Percentiles rank a stretch among this genome's conserved stretches.
Evolutionary conservation across 352 stramenopile genomes (phyloP).

Genomic region (Phytophthora melonis): DNA sequence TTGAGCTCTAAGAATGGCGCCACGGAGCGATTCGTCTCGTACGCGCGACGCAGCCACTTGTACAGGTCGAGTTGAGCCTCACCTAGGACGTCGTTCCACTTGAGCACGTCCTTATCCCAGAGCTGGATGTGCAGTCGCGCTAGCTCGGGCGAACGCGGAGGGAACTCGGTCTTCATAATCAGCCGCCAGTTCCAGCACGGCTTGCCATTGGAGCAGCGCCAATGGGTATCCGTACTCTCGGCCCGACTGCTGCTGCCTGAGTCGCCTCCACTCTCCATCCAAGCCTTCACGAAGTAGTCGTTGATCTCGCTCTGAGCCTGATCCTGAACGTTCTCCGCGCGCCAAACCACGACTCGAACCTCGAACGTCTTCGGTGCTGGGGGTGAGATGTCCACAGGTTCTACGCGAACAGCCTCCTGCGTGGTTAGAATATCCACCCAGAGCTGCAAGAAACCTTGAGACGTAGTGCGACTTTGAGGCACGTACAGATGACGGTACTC

Average conservation of each 20-base stretch:
- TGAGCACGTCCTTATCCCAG: slow-evolving; percentile 94
- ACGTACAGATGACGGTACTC: slow-evolving; percentile 90
- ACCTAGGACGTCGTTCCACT: slow-evolving; percentile 93
- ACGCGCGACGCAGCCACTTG: slow-evolving; percentile 77
- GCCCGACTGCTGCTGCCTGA: slow-evolving; percentile 29
- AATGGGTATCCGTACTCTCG: slow-evolving; percentile 91
- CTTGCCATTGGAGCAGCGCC: slow-evolving; percentile 91
- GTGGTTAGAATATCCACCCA: slow-evolving; percentile 93
- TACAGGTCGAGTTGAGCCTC: slow-evolving; percentile 89
- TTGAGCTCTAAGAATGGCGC: slow-evolving; percentile 77
- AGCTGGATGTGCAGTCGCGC: slow-evolving; percentile 91
- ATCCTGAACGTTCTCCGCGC: slow-evolving; percentile 84
- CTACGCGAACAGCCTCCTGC: slow-evolving; percentile 67
- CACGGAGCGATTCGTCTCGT: slow-evolving; percentile 65
- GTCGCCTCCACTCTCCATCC: slow-evolving; percentile 76
- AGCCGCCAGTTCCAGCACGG: slow-evolving; percentile 94
- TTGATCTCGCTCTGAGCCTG: slow-evolving; percentile 85
- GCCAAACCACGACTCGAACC: slow-evolving; percentile 92
- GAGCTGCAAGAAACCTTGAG: slow-evolving; percentile 77
- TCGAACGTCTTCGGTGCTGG: slow-evolving; percentile 82
- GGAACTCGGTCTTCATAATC: slow-evolving; percentile 89
- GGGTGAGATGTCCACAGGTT: slow-evolving; percentile 74
- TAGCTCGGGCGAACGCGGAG: slow-evolving; percentile 79
- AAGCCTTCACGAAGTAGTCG: slow-evolving; percentile 93
- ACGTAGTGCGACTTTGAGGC: slow-evolving; percentile 64